Evolutionary conservation across 371 early-diverging fungal species (phyloP).

Genomic region (Circinella minor): DNA sequence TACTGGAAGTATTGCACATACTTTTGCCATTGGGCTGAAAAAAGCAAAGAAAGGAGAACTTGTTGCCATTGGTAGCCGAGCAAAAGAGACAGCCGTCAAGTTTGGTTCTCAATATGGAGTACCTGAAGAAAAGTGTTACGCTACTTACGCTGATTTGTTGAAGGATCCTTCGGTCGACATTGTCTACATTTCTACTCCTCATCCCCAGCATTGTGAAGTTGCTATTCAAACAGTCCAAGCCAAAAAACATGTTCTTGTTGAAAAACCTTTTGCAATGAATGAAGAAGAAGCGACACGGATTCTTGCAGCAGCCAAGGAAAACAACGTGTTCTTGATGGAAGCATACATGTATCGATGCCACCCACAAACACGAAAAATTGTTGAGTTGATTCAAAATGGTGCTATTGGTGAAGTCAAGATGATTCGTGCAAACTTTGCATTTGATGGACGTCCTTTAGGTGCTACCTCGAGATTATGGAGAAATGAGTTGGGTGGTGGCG

Average conservation of each 20-base stretch:
- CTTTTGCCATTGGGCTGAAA: conserved; percentile 44
- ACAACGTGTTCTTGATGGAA: conserved; percentile 49
- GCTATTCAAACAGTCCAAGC: conserved; percentile 36
- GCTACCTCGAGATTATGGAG: conserved; percentile 46
- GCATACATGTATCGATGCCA: conserved; percentile 59
- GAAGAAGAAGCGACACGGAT: conserved; percentile 38
- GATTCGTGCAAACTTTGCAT: conserved; percentile 44
- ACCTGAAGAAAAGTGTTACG: conserved; percentile 27
- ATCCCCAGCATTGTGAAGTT: conserved; percentile 48
- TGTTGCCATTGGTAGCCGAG: conserved; percentile 51
- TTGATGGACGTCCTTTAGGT: conserved; percentile 40
- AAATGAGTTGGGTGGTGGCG: conserved; percentile 54
- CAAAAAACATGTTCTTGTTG: conserved; percentile 53
- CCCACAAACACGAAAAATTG: conserved; percentile 43
- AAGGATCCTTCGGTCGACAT: conserved; percentile 41
- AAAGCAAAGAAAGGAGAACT: conserved; percentile 32
- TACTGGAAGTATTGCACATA: conserved; percentile 53
- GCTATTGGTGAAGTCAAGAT: conserved; percentile 45
- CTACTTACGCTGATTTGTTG: conserved; percentile 40
- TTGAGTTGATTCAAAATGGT: conserved; percentile 33
- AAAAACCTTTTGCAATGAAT: conserved; percentile 58
- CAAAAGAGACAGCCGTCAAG: conserved; percentile 28
- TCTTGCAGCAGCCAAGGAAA: conserved; percentile 33
- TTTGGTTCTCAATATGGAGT: conserved; percentile 41
- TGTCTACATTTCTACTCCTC: conserved; percentile 55